These are phyloP conservation scores for Naganishia sp. DNA, from an alignment of 1,284 basidiomycete species.

Conservation along the genomic window DNA sequence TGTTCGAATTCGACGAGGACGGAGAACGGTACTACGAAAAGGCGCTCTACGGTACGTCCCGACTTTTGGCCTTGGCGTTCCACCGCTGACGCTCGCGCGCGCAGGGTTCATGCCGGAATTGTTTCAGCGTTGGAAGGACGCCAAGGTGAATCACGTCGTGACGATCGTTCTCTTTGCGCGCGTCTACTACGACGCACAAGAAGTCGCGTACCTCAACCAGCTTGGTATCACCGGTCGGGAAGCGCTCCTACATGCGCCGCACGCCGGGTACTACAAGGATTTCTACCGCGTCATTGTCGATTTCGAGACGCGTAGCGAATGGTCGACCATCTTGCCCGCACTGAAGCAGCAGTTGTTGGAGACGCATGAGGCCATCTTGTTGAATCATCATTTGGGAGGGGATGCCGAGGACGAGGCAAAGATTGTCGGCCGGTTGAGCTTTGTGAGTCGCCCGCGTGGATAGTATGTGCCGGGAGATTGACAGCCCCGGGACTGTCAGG, in stretches of 20 bases:
- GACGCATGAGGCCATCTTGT: constrained; percentile 81
- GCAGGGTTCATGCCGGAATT: constrained; percentile 74
- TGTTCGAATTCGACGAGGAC: constrained; percentile 97
- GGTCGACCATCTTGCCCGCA: constrained; percentile 79
- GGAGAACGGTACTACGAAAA: constrained; percentile 96
- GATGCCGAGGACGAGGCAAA: constrained; percentile 40
- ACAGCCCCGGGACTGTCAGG: constrained; percentile 60
- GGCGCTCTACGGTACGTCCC: constrained; percentile 68
- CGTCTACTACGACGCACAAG: constrained; percentile 83
- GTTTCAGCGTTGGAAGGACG: constrained; percentile 77
- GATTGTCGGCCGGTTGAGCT: constrained; percentile 52
- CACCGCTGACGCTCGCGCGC: not conserved
- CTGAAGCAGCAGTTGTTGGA: constrained; percentile 86
- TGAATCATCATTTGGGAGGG: constrained; percentile 69
- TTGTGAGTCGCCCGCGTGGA: constrained; percentile 40
- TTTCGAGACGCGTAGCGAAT: constrained; percentile 81
- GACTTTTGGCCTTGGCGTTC: constrained; percentile 22
- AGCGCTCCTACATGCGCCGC: constrained; percentile 70
- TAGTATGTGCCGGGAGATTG: no score
- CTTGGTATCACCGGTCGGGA: constrained; percentile 61
- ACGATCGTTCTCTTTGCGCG: constrained; percentile 93
- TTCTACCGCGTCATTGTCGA: constrained; percentile 95
- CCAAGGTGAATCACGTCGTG: constrained; percentile 86
- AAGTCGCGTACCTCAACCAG: constrained; percentile 64
- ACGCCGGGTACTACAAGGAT: constrained; percentile 86